phyloP scores from a whole-genome alignment of 2,329 filamentous ascomycete species.

The Colletotrichum noveboracense region DNA sequence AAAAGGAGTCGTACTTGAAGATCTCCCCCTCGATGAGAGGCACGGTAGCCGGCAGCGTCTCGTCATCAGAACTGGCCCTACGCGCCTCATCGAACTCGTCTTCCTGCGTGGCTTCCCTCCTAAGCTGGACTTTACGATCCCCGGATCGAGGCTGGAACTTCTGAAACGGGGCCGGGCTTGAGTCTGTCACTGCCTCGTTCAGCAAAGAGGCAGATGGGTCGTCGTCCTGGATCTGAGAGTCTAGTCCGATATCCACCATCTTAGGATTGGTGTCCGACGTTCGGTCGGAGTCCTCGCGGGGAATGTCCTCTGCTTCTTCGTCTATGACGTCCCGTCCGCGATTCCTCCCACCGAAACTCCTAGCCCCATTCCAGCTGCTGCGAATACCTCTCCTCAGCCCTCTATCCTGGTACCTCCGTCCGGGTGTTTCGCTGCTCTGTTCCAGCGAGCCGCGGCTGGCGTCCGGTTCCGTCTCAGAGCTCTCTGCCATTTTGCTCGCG shows the following conservation, averaged over 20 bases:
- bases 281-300: constrained; percentile 35
- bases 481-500: constrained; percentile 82
- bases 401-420: constrained; percentile 49
- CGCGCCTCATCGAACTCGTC: constrained; percentile 52
- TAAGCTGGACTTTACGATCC: constrained; percentile 42
- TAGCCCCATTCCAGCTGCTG: constrained; percentile 68
- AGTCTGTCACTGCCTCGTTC: constrained; percentile 56
- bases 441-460: constrained; percentile 61
- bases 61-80: constrained; percentile 43
- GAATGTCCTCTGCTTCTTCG: constrained; percentile 49
- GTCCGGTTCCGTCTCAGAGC: constrained; percentile 80
- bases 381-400: constrained; percentile 59
- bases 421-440: constrained; percentile 56
- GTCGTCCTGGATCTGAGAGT: constrained; percentile 66
- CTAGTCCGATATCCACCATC: constrained; percentile 88
- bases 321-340: constrained; percentile 35
- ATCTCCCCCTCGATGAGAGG: constrained; percentile 68
- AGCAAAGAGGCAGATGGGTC: constrained; percentile 67
- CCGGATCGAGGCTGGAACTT: constrained; percentile 53
- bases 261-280: constrained; percentile 45
- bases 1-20: constrained; percentile 87
- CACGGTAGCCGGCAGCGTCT: constrained; percentile 46
- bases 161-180: constrained; percentile 67
- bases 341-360: constrained; percentile 36
- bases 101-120: constrained; percentile 48